Evolutionary conservation across 2,329 filamentous ascomycete species (phyloP).

Genomic region (Didymella exigua): DNA sequence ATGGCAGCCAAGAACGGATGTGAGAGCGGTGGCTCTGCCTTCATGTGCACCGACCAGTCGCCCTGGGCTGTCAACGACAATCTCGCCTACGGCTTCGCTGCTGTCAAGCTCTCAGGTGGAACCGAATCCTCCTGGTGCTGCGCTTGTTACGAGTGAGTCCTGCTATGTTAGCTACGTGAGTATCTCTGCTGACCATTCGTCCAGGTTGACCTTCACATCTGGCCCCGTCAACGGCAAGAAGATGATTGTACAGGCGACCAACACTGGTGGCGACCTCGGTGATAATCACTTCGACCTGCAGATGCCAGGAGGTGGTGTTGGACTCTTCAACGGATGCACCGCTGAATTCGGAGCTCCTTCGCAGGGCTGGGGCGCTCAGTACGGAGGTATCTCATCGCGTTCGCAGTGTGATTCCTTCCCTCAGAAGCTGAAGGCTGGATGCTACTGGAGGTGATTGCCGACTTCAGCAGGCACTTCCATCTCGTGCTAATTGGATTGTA

Average conservation of each 20-base stretch:
- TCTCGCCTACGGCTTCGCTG: slow-evolving; percentile 69
- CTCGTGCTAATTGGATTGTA: too few species aligned
- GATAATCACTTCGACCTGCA: slow-evolving; percentile 47
- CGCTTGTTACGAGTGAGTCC: slow-evolving; percentile 61
- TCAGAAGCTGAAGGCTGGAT: slow-evolving; percentile 44
- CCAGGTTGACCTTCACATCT: slow-evolving; percentile 62
- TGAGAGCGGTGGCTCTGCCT: slow-evolving; percentile 59
- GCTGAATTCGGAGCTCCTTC: slow-evolving; percentile 42
- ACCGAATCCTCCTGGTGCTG: slow-evolving; percentile 68
- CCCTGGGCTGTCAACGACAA: slow-evolving; percentile 65
- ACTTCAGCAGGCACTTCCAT: too few species aligned
- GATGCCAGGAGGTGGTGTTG: slow-evolving; percentile 47
- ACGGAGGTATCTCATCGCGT: slow-evolving; percentile 42
- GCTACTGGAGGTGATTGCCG: too few species aligned
- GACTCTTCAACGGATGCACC: slow-evolving; percentile 45
- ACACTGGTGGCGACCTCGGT: slow-evolving; percentile 57
- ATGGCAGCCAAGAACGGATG: slow-evolving; percentile 60
- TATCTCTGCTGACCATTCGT: slow-evolving; percentile 11
- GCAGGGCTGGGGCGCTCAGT: slow-evolving; percentile 43
- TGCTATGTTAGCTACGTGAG: neutral
- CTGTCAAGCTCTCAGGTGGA: slow-evolving; percentile 61
- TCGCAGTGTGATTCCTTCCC: slow-evolving; percentile 44
- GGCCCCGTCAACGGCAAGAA: slow-evolving; percentile 63
- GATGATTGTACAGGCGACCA: slow-evolving; percentile 68
- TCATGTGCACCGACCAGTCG: slow-evolving; percentile 64